A percentile compares a stretch with the other conserved stretches of the same genome.
phyloP scores from a whole-genome alignment of 306 rosid species.

The Gastrolobium bilobum region DNA sequence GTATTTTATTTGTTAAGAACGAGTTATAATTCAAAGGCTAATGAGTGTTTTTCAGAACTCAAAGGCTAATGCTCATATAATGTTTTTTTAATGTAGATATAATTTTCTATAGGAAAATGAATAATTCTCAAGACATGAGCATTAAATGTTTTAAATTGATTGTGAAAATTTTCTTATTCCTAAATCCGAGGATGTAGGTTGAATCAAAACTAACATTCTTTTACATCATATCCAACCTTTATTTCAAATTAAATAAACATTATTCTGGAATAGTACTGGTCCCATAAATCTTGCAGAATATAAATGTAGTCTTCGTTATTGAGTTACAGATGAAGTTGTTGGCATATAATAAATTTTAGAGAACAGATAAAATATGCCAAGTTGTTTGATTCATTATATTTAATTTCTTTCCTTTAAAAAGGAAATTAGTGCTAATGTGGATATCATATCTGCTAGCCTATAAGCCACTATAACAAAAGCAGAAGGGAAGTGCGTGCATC shows the following conservation, averaged over 20 bases:
- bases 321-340: constrained; percentile 39
- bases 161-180: background rate
- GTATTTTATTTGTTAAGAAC: constrained; percentile 9
- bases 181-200: background rate
- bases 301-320: constrained; percentile 36
- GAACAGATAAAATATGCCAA: constrained; percentile 24
- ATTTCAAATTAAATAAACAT: background rate
- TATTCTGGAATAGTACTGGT: constrained; percentile 26
- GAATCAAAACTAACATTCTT: constrained; percentile 19
- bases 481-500: background rate
- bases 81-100: too few relatives aligned
- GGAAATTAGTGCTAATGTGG: constrained; percentile 15
- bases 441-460: constrained; percentile 1
- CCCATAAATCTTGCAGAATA: constrained; percentile 36
- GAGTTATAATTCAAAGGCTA: constrained; percentile 20
- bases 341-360: constrained; percentile 45
- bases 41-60: too few relatives aligned
- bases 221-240: constrained; percentile 1
- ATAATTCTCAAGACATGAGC: background rate
- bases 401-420: background rate
- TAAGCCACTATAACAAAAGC: constrained; percentile 41
- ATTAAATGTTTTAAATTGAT: background rate
- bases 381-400: constrained; percentile 5
- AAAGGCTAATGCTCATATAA: background rate
- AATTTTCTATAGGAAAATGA: background rate